A percentile compares a stretch with the other conserved stretches of the same genome.
These are phyloP conservation scores for Ilyonectria robusta DNA, from an alignment of 2,329 filamentous ascomycete species.

Conservation along the genomic window DNA sequence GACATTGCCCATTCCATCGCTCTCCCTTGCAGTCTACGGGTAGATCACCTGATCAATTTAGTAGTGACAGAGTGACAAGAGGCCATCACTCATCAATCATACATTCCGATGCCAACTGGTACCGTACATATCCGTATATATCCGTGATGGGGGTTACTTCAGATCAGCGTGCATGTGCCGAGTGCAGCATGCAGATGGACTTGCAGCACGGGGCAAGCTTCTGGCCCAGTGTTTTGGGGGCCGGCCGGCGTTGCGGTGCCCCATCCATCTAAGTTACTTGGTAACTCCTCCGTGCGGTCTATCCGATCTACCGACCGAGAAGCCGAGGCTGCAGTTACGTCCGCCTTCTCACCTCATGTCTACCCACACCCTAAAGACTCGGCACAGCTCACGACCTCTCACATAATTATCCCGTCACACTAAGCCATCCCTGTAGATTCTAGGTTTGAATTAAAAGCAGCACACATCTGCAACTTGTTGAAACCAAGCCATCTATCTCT, in stretches of 20 bases:
- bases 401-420: too few relatives aligned
- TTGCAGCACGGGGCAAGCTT: background rate
- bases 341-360: background rate
- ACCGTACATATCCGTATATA: background rate
- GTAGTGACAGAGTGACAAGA: background rate
- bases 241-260: background rate
- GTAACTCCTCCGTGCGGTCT: slow-evolving; percentile 7
- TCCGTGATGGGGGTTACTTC: background rate
- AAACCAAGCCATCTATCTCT: slow-evolving; percentile 21
- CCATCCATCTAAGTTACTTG: background rate
- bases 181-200: background rate
- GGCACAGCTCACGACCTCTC: background rate
- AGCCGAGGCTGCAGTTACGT: slow-evolving; percentile 45
- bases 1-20: slow-evolving; percentile 1
- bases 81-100: background rate
- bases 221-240: slow-evolving; percentile 1
- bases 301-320: slow-evolving; percentile 45
- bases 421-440: too few relatives aligned
- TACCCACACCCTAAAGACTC: background rate
- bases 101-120: background rate
- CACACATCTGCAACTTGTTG: background rate
- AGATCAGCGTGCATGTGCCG: slow-evolving; percentile 1
- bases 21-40: background rate
- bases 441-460: too few relatives aligned
- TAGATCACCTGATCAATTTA: background rate